Evolutionary conservation across 129 eudicot species (phyloP).

Genomic region (Centrapalus pauciflorus): DNA sequence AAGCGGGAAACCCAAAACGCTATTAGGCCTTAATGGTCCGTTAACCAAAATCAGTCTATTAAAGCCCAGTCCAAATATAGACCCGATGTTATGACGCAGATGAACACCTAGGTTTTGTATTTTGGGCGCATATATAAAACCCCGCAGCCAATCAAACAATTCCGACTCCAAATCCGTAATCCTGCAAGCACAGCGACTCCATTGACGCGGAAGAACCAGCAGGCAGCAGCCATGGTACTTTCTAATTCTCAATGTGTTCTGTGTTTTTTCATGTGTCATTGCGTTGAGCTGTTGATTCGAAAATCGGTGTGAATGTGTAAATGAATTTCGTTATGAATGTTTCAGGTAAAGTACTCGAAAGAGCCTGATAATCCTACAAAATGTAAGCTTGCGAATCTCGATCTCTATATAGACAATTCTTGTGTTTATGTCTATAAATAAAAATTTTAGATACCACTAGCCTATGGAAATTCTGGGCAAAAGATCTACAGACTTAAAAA

Average conservation of each 20-base stretch:
- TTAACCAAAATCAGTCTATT: neutral
- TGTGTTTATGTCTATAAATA: too few species aligned
- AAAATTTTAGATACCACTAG: too few species aligned
- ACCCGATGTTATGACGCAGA: neutral
- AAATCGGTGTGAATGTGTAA: neutral
- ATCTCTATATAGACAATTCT: too few species aligned
- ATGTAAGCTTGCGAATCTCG: conserved; percentile 15
- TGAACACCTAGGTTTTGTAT: neutral
- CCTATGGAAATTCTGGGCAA: too few species aligned
- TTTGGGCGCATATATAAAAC: neutral
- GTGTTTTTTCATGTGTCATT: neutral
- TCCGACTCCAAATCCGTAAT: conserved; percentile 8
- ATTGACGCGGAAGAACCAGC: neutral
- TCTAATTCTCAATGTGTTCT: neutral
- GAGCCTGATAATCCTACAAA: conserved; percentile 47
- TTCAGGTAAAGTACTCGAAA: conserved; percentile 48
- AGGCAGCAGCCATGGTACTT: conserved; percentile 2
- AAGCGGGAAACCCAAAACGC: neutral
- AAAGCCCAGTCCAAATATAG: neutral
- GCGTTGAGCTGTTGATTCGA: neutral
- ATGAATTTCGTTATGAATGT: neutral
- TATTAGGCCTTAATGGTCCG: neutral
- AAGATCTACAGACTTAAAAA: too few species aligned
- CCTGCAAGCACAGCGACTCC: neutral
- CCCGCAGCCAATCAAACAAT: neutral